Conservation (phyloP, 1,284 basidiomycete species). For the Heterobasidion annosum region DNA sequence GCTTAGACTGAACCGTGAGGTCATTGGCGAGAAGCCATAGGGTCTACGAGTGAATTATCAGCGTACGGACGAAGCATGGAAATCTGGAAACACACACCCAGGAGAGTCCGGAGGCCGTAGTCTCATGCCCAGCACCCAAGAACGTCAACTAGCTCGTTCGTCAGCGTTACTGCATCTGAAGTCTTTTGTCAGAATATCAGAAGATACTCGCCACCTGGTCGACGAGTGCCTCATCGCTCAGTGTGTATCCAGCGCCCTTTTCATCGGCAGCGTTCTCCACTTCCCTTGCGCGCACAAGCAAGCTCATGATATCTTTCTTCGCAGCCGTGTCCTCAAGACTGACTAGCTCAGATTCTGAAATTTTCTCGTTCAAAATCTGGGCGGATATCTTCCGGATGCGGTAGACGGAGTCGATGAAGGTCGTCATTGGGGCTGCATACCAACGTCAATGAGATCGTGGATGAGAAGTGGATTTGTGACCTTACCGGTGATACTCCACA, state of each 20-base stretch:
- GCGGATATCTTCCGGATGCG: slow-evolving; percentile 30
- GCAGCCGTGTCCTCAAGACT: neutral
- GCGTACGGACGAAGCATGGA: no score
- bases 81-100: slow-evolving; percentile 23
- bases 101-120: slow-evolving; percentile 36
- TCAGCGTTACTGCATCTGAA: no score
- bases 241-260: slow-evolving; percentile 24
- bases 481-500: neutral
- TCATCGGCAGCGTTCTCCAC: neutral
- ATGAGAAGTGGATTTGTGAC: neutral
- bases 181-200: no score
- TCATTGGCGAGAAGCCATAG: slow-evolving; percentile 29
- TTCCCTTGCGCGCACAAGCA: slow-evolving; percentile 33
- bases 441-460: neutral
- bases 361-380: slow-evolving; percentile 30
- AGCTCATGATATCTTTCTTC: slow-evolving; percentile 37
- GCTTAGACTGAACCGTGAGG: slow-evolving; percentile 26
- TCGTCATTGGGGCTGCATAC: slow-evolving; percentile 16
- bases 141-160: slow-evolving; percentile 30
- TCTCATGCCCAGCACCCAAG: slow-evolving; percentile 43
- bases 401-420: slow-evolving; percentile 30
- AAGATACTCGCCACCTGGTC: slow-evolving; percentile 29
- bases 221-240: slow-evolving; percentile 39
- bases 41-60: slow-evolving; percentile 16
- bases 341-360: slow-evolving; percentile 20